Evolutionary conservation across 108 stramenopile species (phyloP).

Genomic region (Nitzschia sp.): DNA sequence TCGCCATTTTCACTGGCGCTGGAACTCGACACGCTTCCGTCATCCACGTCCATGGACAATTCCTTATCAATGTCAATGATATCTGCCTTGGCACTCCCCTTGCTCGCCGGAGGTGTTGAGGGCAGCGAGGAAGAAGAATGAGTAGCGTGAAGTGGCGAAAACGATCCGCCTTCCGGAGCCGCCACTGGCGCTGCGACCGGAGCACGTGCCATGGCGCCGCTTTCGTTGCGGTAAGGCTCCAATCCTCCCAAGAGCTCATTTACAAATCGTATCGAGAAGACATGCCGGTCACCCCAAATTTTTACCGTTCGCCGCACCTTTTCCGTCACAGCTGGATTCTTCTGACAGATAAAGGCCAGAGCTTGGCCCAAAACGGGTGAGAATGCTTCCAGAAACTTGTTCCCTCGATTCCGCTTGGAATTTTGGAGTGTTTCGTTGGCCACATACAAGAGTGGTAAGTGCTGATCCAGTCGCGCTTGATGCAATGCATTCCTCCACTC

Average conservation of each 20-base stretch:
- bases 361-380: slow-evolving; percentile 67
- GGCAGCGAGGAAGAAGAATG: background rate
- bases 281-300: slow-evolving; percentile 83
- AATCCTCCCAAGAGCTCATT: slow-evolving; percentile 71
- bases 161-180: background rate
- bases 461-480: slow-evolving; percentile 45
- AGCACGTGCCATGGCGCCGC: background rate
- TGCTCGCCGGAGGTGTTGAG: background rate
- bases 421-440: slow-evolving; percentile 88
- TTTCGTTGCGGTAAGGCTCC: slow-evolving; percentile 56
- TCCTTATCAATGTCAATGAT: slow-evolving; percentile 19
- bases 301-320: slow-evolving; percentile 82
- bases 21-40: background rate
- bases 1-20: slow-evolving; percentile 32
- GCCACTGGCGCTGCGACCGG: background rate
- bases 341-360: slow-evolving; percentile 57
- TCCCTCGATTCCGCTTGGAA: slow-evolving; percentile 83
- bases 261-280: slow-evolving; percentile 76
- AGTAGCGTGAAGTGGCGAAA: slow-evolving; percentile 1
- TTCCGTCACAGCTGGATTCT: slow-evolving; percentile 46
- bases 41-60: slow-evolving; percentile 41
- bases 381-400: slow-evolving; percentile 83
- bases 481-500: slow-evolving; percentile 82
- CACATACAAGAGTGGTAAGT: slow-evolving; percentile 80
- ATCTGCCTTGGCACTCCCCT: background rate